Base-by-base conservation (phyloP, 371 early-diverging fungal genomes). In the Mucor irregularis region DNA sequence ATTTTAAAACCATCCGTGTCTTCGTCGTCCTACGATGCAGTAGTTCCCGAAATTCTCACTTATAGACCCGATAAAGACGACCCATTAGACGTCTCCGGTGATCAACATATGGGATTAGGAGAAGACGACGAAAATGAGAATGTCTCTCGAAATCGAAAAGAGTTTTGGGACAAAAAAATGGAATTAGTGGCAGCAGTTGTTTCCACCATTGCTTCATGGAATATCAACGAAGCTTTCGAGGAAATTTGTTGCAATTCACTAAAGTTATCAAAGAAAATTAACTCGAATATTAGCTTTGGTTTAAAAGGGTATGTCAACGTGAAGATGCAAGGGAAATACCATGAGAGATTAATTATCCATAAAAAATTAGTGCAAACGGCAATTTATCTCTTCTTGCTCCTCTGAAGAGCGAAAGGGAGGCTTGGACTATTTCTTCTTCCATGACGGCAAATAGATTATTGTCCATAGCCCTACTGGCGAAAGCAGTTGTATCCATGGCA, bases 351-450 rank as follows among this genome's bases (percentile, higher is more conserved):
- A 19, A 22, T 40, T 24, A 22, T 40, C 7, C 13, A 24, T 49
- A 17, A 38, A n/a, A 34, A 42, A 6, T 4, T 38, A 76, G 73
- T 8, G 66, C 68, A 2, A 66, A 84, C 24, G 83, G 89, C 1
- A 82, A 82, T 56, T 49, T 88, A 13, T 86, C 90, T 1, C 42
- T 90, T 7, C 42, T 85, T 17, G 76, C 82, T 3, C 80, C 86
- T 0, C 14, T 51, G 2, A 53, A 52, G 5, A 69, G 58, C 17
- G 66, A 73, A 34, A 62, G 66, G 5, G 61, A 59, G 4, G 66
- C 75, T 1, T 90, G 90, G 90, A 73, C 59, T 1, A 60, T 87
- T 5, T 89, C 89, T 0, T 65, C 84, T 2, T 78, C 82, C 4
- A 59, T 85, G 66, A 84, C 86, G 1, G 88, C 89, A 0, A 74